Evolutionary conservation across 129 eudicot species (phyloP), one percentile per base, ranked within the genome.

Genomic region (Flaveria brownii): DNA sequence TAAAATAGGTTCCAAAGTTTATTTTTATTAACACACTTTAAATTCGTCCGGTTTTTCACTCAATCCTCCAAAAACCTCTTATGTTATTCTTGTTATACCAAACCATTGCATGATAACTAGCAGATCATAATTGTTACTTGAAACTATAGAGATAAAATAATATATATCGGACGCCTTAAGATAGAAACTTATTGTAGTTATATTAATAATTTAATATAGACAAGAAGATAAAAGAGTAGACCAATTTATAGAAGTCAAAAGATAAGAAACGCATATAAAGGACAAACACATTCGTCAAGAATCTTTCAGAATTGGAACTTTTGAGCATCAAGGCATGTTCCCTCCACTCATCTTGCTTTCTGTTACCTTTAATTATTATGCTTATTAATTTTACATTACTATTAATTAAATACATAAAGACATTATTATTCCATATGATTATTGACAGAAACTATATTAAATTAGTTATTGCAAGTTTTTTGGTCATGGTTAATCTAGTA

Each of bases 221-320:
- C 30, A 60, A 26, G 16, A 6, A 26, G 0, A 25, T n/a, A 60
- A 25, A 60, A 26, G 17, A 26, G 4, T 25, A 60, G 18, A 26
- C 17, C 67, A 42, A 42, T 10, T 13, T 43, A 22, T 45, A 46
- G 42, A 46, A 47, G 73, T 69, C 57, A 69, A 69, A 20, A 62
- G 73, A 6, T 23, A 45, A 6, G 52, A 45, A n/a, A 67, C 15
- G 16, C 18, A 49, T 52, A 65, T 50, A 50, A 22, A 77, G 68
- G 81, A 77, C 74, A 77, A 77, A 77, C 22, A 67, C 81, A 77
- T 77, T 77, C 68, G 41, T 67, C 18, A 39, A 52, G 81, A 74
- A 77, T 77, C 81, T 68, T 67, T 20, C 26, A 52, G 28, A 70
- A 69, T 9, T 59, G 69, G 23, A 23, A 42, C 65, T 62, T 70